Base-by-base conservation (phyloP, 2,329 filamentous ascomycete genomes). In the Fusarium nelsonii region DNA sequence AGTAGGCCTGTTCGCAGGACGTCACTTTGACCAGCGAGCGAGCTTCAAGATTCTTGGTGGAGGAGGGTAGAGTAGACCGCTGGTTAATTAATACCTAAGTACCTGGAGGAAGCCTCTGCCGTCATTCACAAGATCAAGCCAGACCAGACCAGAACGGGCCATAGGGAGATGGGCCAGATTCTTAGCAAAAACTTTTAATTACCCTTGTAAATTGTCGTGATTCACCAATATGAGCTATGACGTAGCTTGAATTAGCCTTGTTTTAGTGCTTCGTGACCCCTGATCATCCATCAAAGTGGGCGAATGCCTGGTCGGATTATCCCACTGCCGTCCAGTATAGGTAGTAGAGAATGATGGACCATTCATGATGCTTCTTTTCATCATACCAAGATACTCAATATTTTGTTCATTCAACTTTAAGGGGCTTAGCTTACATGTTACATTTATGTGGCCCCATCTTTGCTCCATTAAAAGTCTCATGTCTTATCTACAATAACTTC, bases 161-260 rank as follows among this genome's bases (percentile, higher is more conserved):
- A 30, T 10, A 10, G 4, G 15, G 30, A 53, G 54, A 55, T 53
- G 30, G 46, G n/a, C 52, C 41, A 37, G 56, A 53, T 36, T 45
- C 48, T 62, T 39, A 45, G 50, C 45, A 46, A 46, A 53, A 54
- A 45, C 18, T 28, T 51, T 53, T 34, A 41, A 23, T 39, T 20
- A 30, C 60, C 40, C 50, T 45, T 53, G 65, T 34, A 58, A 49
- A 58, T 70, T 68, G 45, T 67, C 41, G 53, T 68, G 67, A 70
- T 58, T 67, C 65, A 63, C 58, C 34, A 15, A 49, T 36, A 50
- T 54, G 49, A 45, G 33, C 41, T 49, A 70, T 69, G 67, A 69
- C 67, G 67, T 69, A 69, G 41, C 9, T 26, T n/a, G 52, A 54
- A 28, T 18, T 58, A 56, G 63, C 62, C 66, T 69, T 70, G 67